phyloP scores from a whole-genome alignment of 805 yeast species.

The Pichia scutulata region DNA sequence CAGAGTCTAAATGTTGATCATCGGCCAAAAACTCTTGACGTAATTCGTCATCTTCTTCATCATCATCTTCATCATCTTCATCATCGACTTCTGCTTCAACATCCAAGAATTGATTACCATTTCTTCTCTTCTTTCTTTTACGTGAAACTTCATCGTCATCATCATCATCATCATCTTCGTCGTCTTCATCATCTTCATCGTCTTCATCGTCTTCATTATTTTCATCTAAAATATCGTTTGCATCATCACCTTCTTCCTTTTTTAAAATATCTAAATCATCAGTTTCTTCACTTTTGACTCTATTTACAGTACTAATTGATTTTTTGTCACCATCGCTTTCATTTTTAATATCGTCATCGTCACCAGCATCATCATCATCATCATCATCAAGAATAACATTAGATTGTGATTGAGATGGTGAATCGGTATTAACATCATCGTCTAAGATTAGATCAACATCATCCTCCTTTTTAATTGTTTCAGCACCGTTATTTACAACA shows the following conservation, averaged over 20 bases:
- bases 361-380: not conserved
- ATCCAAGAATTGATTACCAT: slow-evolving; percentile 85
- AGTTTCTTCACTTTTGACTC: not conserved
- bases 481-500: not conserved
- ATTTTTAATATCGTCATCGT: not conserved
- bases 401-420: not conserved
- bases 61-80: slow-evolving; percentile 89
- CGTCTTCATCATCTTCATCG: slow-evolving; percentile 30
- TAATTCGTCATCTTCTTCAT: slow-evolving; percentile 85
- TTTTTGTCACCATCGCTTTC: not conserved
- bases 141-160: slow-evolving; percentile 53
- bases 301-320: not conserved
- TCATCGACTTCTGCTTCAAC: slow-evolving; percentile 98
- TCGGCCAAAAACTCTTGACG: slow-evolving; percentile 77
- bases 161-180: slow-evolving; percentile 45
- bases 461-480: not conserved
- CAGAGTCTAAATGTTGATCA: slow-evolving; percentile 39
- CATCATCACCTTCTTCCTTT: not conserved
- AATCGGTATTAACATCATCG: not conserved
- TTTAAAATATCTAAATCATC: not conserved
- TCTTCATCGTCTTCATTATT: slow-evolving; percentile 18
- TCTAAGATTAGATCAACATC: not conserved
- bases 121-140: slow-evolving; percentile 40
- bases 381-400: not conserved
- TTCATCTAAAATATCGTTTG: slow-evolving; percentile 16